Base-by-base conservation (phyloP, 2,329 filamentous ascomycete species). In the Claviceps sp. region DNA sequence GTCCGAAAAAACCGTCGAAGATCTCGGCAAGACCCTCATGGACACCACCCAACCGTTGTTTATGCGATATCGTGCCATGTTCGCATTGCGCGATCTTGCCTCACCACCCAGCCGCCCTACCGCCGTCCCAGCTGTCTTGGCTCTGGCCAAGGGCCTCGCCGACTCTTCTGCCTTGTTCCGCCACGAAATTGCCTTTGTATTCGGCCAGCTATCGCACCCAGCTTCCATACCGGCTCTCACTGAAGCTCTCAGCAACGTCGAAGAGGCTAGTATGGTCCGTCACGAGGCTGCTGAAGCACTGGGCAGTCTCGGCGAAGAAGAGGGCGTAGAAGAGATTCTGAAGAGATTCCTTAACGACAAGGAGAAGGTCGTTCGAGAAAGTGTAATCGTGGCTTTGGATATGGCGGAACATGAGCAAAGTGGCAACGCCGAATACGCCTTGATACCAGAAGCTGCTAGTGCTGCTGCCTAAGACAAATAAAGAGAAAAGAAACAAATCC, bases 101-200 rank as follows among this genome's bases (percentile, higher is more conserved):
- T 96, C 90, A 4, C 93, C 93, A 16, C 90, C 91, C 9, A 86
- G 95, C 63, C 82, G 94, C 44, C 87, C 89, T 2, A 95, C 90
- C 2, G 90, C 91, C 6, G 79, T 89, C 16, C 85, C 87, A n/a
- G 91, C 93, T 18, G 79, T 98, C 50, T 78, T 85, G 45, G 87
- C 90, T 11, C 79, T 98, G 47, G 89, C 93, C 46, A 84, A 83
- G 63, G 93, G 93, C 16, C 83, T 98, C 60, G 75, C 76, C 36
- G 93, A 98, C 66, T 76, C 82, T 18, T 96, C 90, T 48, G 90
- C 90, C 5, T 81, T 98, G 7, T 97, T 98, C 77, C 84, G 93
- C 59, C 93, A 98, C 71, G 93, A 98, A 67, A 89, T 98, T 58
- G 93, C 93, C 14, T 98, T 98, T 66, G 93, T 98, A 14, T 98